A percentile compares a stretch with the other conserved stretches of the same genome.
Evolutionary conservation across 257 asterid species (phyloP).

Genomic region (Dorcoceras hygrometricum): DNA sequence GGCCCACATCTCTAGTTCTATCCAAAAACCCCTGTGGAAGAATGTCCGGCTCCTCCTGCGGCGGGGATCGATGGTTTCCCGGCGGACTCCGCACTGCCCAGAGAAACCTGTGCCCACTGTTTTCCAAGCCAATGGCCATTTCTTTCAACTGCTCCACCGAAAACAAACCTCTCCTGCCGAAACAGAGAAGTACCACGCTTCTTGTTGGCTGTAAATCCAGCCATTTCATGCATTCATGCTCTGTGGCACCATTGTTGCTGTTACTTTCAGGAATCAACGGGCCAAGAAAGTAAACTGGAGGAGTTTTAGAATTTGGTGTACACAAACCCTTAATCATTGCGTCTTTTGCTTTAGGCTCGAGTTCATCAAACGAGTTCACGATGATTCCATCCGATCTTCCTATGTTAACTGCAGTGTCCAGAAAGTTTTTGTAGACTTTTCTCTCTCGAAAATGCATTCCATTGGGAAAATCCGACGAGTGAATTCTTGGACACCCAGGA

Average conservation of each 20-base stretch:
- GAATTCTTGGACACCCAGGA: conserved; percentile 32
- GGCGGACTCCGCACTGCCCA: conserved; percentile 55
- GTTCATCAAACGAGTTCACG: conserved; percentile 26
- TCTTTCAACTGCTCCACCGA: conserved; percentile 40
- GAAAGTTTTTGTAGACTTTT: conserved; percentile 23
- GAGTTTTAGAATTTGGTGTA: conserved; percentile 37
- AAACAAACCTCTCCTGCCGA: conserved; percentile 51
- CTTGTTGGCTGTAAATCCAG: conserved; percentile 48
- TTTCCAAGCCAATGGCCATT: conserved; percentile 56
- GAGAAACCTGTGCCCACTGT: conserved; percentile 44
- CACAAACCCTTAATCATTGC: conserved; percentile 37
- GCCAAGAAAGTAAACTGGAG: conserved; percentile 46
- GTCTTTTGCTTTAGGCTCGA: conserved; percentile 29
- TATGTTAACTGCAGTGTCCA: conserved; percentile 23
- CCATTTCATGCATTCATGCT: conserved; percentile 50
- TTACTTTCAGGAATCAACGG: conserved; percentile 29
- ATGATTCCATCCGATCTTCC: conserved; percentile 30
- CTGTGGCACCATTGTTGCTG: neutral
- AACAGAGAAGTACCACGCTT: conserved; percentile 55
- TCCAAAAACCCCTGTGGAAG: conserved; percentile 37
- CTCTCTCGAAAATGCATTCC: conserved; percentile 23
- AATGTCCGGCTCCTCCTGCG: conserved; percentile 24
- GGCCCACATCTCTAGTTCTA: conserved; percentile 30
- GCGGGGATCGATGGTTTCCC: conserved; percentile 11
- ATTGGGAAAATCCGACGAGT: conserved; percentile 26